Conservation (phyloP, 106 monocot species). For the Hemerocallis citrina region DNA sequence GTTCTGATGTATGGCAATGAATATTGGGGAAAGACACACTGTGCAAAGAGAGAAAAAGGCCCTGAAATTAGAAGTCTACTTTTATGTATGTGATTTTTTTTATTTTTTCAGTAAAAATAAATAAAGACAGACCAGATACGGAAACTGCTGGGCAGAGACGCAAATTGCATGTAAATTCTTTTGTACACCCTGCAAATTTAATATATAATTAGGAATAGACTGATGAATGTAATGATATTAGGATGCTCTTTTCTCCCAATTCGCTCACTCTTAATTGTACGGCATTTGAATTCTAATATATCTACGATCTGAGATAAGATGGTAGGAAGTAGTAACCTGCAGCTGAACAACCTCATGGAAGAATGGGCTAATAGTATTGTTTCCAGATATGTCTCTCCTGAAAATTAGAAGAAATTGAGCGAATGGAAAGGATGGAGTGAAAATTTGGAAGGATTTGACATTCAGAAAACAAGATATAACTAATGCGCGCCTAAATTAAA, state of each 20-base stretch:
- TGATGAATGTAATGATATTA: background rate
- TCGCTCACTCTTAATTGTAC: too few relatives aligned
- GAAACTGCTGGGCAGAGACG: slow-evolving; percentile 10
- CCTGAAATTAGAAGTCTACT: background rate
- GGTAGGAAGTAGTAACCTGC: slow-evolving; percentile 27
- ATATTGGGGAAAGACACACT: slow-evolving; percentile 95
- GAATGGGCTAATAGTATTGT: slow-evolving; percentile 42
- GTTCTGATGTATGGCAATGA: slow-evolving; percentile 40
- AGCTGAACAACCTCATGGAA: slow-evolving; percentile 37
- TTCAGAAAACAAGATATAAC: background rate
- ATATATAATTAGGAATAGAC: too few relatives aligned
- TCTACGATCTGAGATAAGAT: background rate
- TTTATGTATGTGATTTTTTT: background rate
- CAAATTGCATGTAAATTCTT: slow-evolving; percentile 46
- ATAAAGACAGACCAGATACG: slow-evolving; percentile 29
- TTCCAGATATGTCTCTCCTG: slow-evolving; percentile 68
- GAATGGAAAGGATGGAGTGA: background rate
- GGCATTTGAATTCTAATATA: background rate
- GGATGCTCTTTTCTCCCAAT: too few relatives aligned
- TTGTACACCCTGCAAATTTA: slow-evolving; percentile 44
- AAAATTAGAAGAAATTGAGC: background rate
- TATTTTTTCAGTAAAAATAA: background rate
- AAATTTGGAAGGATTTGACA: background rate
- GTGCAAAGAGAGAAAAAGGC: slow-evolving; percentile 6
- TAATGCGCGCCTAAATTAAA: background rate